A percentile compares a stretch with the other conserved stretches of the same genome.
These are phyloP conservation scores for Peniophora sp. DNA, from an alignment of 1,284 basidiomycete genomes.

Conservation along the genomic window DNA sequence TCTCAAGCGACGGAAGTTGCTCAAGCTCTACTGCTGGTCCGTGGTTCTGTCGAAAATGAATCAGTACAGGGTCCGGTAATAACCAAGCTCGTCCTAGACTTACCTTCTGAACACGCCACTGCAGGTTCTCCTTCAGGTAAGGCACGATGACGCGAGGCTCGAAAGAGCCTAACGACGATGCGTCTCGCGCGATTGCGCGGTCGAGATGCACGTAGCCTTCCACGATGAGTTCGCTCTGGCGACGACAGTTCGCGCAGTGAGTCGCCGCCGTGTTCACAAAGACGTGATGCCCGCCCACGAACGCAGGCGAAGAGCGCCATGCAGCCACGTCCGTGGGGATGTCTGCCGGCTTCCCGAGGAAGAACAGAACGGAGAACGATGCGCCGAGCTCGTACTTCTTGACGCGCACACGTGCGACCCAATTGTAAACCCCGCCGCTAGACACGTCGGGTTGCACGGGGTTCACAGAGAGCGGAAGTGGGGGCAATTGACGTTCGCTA, in stretches of 20 bases:
- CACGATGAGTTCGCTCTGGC: constrained; percentile 23
- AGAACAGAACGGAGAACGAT: constrained; percentile 34
- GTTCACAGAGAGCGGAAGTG: not conserved
- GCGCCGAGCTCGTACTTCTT: constrained; percentile 33
- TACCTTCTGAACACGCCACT: constrained; percentile 29
- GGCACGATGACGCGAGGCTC: constrained; percentile 28
- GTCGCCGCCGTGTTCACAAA: constrained; percentile 26
- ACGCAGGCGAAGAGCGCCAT: constrained; percentile 21
- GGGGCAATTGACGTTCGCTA: not conserved
- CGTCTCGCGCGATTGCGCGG: constrained; percentile 20
- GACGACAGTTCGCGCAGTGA: constrained; percentile 31
- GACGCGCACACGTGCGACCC: constrained; percentile 31
- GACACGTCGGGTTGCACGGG: not conserved
- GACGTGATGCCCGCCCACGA: not conserved
- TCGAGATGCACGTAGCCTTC: constrained; percentile 52
- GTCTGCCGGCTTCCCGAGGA: constrained; percentile 23
- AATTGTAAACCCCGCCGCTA: constrained; percentile 19
- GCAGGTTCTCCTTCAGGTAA: constrained; percentile 27
- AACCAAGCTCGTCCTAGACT: not conserved
- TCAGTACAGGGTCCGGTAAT: not conserved
- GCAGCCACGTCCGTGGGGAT: constrained; percentile 26
- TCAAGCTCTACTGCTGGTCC: not conserved
- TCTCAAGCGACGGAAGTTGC: not conserved
- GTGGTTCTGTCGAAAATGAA: not conserved
- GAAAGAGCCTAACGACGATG: constrained; percentile 20